These are phyloP conservation scores for Ophiostoma pallidulum DNA, from an alignment of 2,329 filamentous ascomycete genomes.

Conservation along the genomic window DNA sequence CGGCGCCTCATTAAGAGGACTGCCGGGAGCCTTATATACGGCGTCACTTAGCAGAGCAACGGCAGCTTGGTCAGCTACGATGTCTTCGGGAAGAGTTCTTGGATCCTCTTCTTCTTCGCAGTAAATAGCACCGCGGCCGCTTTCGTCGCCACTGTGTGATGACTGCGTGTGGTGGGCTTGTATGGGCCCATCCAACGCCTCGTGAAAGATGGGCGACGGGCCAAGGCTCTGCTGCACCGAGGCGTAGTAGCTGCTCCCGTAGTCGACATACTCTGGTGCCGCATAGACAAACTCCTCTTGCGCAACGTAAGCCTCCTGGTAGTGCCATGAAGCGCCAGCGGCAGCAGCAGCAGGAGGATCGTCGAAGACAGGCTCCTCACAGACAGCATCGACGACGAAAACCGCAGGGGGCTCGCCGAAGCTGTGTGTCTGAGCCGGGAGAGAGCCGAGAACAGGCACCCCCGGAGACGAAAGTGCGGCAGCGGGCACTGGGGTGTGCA, in stretches of 20 bases:
- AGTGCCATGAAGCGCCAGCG: neutral
- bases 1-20: neutral
- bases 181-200: neutral
- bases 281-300: neutral
- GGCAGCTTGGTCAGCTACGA: too few species aligned
- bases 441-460: too few species aligned
- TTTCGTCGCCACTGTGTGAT: neutral
- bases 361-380: neutral
- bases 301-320: neutral
- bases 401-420: too few species aligned
- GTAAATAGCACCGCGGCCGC: too few species aligned
- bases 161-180: neutral
- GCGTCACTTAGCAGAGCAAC: too few species aligned
- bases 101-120: slow-evolving; percentile 6
- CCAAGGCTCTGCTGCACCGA: slow-evolving; percentile 6
- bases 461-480: too few species aligned
- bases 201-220: slow-evolving; percentile 4
- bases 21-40: too few species aligned
- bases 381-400: too few species aligned
- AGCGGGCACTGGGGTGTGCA: too few species aligned
- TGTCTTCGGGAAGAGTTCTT: too few species aligned
- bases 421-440: too few species aligned
- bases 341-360: neutral
- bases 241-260: slow-evolving; percentile 10
- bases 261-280: slow-evolving; percentile 1